Conservation (phyloP, 148 eudicot genomes). For the Cornus suecica region DNA sequence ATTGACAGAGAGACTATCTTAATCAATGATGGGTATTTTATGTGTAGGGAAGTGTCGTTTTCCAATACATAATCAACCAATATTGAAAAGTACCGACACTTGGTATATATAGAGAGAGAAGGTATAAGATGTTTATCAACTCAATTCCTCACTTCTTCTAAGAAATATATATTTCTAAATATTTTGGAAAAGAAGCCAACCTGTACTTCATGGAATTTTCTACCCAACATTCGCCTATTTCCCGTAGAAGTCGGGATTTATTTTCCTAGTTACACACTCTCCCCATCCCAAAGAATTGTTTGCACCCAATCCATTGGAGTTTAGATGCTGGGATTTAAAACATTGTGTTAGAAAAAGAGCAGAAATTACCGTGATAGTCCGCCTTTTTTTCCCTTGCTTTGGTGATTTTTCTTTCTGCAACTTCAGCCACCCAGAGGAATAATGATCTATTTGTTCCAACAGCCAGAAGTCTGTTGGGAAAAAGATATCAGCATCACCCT, state of each 20-base stretch:
- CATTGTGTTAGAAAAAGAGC: neutral
- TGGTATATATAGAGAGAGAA: neutral
- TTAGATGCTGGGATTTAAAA: neutral
- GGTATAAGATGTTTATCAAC: neutral
- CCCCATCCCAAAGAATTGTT: no score
- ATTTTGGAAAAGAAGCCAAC: neutral
- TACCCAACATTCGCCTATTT: neutral
- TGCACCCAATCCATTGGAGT: no score
- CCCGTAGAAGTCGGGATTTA: neutral
- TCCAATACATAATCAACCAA: neutral
- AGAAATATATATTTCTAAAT: neutral
- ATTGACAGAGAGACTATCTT: neutral
- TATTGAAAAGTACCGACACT: neutral
- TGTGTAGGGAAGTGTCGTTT: neutral
- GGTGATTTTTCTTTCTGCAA: slow-evolving; percentile 34
- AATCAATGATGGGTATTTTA: neutral
- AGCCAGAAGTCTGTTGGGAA: slow-evolving; percentile 98
- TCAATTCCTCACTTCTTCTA: neutral
- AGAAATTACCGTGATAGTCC: slow-evolving; percentile 62
- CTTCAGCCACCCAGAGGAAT: slow-evolving; percentile 77
- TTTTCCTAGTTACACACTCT: no score
- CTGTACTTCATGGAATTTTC: neutral
- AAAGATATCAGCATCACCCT: slow-evolving; percentile 99
- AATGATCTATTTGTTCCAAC: slow-evolving; percentile 81
- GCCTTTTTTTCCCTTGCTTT: slow-evolving; percentile 69